Evolutionary conservation across 2,329 filamentous ascomycete species (phyloP).

Genomic region (Mycogone perniciosa): DNA sequence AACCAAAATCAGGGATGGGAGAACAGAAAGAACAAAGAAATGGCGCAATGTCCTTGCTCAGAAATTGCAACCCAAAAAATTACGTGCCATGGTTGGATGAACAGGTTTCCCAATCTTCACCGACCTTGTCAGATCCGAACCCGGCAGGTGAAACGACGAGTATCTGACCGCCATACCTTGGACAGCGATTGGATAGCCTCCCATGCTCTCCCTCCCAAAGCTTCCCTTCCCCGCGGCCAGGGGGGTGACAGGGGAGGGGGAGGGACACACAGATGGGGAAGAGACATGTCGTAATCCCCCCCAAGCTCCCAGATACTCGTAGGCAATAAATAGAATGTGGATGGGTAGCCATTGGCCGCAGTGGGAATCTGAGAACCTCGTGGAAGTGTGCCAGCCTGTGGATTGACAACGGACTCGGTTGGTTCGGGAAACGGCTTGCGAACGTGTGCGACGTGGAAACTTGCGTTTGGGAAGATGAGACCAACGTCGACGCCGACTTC

Average conservation of each 20-base stretch:
- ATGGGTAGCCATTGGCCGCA: background rate
- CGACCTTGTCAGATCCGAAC: background rate
- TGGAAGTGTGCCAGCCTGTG: background rate
- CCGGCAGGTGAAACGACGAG: background rate
- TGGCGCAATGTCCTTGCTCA: background rate
- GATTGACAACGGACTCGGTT: background rate
- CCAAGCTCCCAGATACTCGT: no score
- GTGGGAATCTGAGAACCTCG: background rate
- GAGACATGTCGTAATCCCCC: no score
- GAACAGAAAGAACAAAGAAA: background rate
- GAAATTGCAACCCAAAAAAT: background rate
- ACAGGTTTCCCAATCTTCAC: background rate
- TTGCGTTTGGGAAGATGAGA: background rate
- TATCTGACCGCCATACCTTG: background rate
- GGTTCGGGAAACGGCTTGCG: background rate
- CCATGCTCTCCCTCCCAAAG: background rate
- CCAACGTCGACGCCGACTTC: background rate
- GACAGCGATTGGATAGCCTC: background rate
- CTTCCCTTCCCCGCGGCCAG: background rate
- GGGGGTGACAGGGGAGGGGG: background rate
- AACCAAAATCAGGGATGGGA: background rate
- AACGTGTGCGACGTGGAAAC: background rate
- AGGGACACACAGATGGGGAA: no score
- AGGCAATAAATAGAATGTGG: no score
- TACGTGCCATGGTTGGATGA: background rate